Evolutionary conservation across 768 basidiomycete genomes (phyloP).

Genomic region (Boletus bicolor): DNA sequence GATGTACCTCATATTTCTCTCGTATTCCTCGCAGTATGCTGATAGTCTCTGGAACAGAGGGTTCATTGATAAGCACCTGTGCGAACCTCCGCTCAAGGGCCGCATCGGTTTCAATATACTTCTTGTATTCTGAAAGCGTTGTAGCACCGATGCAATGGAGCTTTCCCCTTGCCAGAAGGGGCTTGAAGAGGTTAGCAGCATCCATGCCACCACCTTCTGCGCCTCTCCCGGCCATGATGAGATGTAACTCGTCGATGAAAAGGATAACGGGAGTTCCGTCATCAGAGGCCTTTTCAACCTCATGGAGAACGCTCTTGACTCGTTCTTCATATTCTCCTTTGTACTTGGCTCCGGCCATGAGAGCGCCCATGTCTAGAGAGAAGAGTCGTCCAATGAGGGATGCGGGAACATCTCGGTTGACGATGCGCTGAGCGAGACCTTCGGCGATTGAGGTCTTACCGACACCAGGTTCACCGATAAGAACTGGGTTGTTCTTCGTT

Average conservation of each 20-base stretch:
- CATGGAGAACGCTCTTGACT: slow-evolving; percentile 86
- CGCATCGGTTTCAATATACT: slow-evolving; percentile 91
- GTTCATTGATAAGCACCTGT: slow-evolving; percentile 91
- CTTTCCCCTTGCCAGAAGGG: slow-evolving; percentile 84
- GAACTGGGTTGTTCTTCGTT: slow-evolving; percentile 96
- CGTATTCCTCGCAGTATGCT: slow-evolving; percentile 91
- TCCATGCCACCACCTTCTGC: slow-evolving; percentile 89
- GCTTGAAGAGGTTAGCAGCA: slow-evolving; percentile 89
- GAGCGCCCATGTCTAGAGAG: slow-evolving; percentile 91
- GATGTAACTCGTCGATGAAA: slow-evolving; percentile 93
- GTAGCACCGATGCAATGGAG: slow-evolving; percentile 82
- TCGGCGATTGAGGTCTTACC: slow-evolving; percentile 96
- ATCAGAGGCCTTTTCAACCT: slow-evolving; percentile 85
- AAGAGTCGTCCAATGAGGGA: slow-evolving; percentile 71
- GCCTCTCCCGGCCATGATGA: slow-evolving; percentile 89
- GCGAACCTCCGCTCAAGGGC: slow-evolving; percentile 91
- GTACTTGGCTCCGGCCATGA: slow-evolving; percentile 91
- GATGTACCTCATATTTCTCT: slow-evolving; percentile 91
- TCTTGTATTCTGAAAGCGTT: slow-evolving; percentile 86
- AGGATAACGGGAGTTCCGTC: slow-evolving; percentile 81
- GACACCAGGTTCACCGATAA: slow-evolving; percentile 93
- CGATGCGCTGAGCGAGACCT: slow-evolving; percentile 92
- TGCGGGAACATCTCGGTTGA: slow-evolving; percentile 87
- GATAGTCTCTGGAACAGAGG: slow-evolving; percentile 84
- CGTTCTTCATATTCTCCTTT: slow-evolving; percentile 98